Base-by-base conservation (phyloP, 129 eudicot genomes). In the Tagetes erecta region DNA sequence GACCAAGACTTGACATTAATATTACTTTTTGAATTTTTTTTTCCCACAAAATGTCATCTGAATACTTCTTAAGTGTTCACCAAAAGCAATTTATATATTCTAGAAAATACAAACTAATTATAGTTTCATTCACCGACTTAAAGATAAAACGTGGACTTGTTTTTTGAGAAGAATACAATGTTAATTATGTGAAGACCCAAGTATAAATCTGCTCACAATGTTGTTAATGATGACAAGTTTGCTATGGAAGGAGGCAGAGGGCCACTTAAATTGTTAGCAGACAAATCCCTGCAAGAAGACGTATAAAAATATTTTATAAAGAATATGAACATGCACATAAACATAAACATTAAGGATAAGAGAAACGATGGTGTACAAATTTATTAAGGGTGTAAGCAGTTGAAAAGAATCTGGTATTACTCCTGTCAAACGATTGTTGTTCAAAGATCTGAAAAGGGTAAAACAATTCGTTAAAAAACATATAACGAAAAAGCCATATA, bases 161-260 rank as follows among this genome's bases (percentile, higher is more conserved):
- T 33, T 12, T 46, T 14, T 12, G 44, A 47, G 11, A 20, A 68
- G 34, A 27, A 3, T n/a, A n/a, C n/a, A n/a, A n/a, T n/a, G n/a
- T n/a, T 3, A 51, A 5, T 69, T 57, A 8, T 30, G 30, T 35
- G 65, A 73, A 56, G n/a, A 67, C 45, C 39, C 35, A 2, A 46
- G 33, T 6, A 41, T 4, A 2, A 37, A 42, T 38, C 38, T 65
- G 84, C 97, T 86, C 80, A 95, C 99, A 95, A 76, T 47, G 86
- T 86, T 30, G 87, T 87, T 40, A 95, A 68, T 57, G 94, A 80
- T 59, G 82, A 68, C 85, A 91, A 80, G 67, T 68, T 88, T 35
- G 83, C 96, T 86, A 95, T 82, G 39, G 99, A 91, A 73, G 96
- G 85, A 67, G 99, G 97, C 78, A 95, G 86, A 41, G 78, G 87